Base-by-base conservation (phyloP, 2,329 filamentous ascomycete genomes). In the Verticillium alfalfae region DNA sequence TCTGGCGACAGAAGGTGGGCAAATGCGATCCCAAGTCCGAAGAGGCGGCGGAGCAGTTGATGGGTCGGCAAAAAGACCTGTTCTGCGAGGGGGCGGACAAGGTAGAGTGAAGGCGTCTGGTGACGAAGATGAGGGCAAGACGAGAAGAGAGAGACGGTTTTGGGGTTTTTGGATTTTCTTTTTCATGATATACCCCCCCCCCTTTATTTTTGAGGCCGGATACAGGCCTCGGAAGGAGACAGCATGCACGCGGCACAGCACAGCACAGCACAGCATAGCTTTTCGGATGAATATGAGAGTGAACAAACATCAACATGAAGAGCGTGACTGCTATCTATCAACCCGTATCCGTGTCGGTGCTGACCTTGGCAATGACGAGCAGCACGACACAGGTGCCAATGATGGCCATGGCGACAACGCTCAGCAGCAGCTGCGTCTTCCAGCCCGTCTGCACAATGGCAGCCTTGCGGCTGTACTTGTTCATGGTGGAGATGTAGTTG, bases 391-490 rank as follows among this genome's bases (percentile, higher is more conserved):
- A 90, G 9, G 88, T 85, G 8, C 81, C 86, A 34, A 91, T 78
- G 64, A 92, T 91, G 39, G 80, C 81, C 9, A 83, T 69, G 3
- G 88, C 84, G 34, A 91, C 81, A 4, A 85, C 74, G 2, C 80
- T 84, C 68, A 91, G 84, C 31, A 89, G 78, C 52, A 88, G 75
- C 72, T 98, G 93, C 41, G 95, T 98, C 76, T 92, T 94, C 90
- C 91, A 95, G 1, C 95, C 95, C 36, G 88, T 90, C 78, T 99
- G 95, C 45, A 99, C 95, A 65, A 98, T 83, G 0, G 95, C 95
- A 34, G 84, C 83, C 66, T 88, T 86, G 45, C 84, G 82, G 68
- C 90, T 90, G 73, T 97, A 99, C 71, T 91, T 89, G 68, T 90
- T 90, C 31, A 98, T 78, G 0, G 87, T 88, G 80, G 87, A 89